These are phyloP conservation scores for Russula olivacea DNA, from an alignment of 768 basidiomycete species.

Conservation along the genomic window DNA sequence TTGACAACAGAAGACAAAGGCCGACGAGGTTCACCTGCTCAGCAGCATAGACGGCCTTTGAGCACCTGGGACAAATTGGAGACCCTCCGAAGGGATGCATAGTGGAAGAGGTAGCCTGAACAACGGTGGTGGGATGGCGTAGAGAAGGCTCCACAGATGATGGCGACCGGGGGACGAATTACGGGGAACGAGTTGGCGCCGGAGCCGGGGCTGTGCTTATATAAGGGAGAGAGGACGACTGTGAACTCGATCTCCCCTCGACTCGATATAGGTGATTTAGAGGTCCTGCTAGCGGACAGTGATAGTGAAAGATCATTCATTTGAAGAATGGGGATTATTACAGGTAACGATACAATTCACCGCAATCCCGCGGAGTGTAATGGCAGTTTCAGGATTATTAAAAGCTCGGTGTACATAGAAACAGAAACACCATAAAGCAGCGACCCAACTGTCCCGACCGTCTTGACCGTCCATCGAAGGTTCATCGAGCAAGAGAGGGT, in stretches of 20 bases:
- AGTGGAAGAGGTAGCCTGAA: not conserved
- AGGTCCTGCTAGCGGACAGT: not conserved
- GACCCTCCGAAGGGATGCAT: conserved; percentile 75
- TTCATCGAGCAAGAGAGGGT: not conserved
- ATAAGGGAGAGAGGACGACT: not conserved
- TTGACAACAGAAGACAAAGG: not conserved
- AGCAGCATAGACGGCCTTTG: conserved; percentile 76
- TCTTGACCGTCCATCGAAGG: not conserved
- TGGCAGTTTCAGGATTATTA: not conserved
- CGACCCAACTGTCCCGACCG: not conserved
- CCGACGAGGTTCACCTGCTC: conserved; percentile 56
- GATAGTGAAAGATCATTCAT: not conserved
- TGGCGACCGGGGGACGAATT: not conserved
- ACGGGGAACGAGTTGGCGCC: not conserved
- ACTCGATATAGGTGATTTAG: no score
- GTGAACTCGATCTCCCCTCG: not conserved
- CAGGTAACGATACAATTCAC: not conserved
- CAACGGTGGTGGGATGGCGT: not conserved
- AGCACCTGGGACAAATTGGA: conserved; percentile 67
- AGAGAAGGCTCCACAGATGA: not conserved
- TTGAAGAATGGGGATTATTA: not conserved
- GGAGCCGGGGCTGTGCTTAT: conserved; percentile 2
- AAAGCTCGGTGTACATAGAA: not conserved
- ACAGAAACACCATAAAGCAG: not conserved
- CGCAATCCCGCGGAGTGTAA: not conserved